A percentile compares a stretch with the other conserved stretches of the same genome.
Conservation (phyloP, 1,284 basidiomycete species). For the Thecaphora thlaspeos region DNA sequence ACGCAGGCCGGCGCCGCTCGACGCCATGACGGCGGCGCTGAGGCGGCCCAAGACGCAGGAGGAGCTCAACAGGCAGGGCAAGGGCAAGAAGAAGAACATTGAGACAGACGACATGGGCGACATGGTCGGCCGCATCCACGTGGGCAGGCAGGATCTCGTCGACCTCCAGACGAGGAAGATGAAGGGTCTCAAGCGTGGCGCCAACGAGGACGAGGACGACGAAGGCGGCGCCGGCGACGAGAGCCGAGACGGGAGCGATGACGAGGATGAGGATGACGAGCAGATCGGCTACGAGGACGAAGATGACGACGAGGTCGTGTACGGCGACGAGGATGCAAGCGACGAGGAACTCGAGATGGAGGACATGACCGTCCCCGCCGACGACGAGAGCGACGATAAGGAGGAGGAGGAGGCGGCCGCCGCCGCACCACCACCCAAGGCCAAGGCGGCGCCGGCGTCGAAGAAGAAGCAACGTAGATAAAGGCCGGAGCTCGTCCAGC, state of each 20-base stretch:
- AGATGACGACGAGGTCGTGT: slow-evolving; percentile 8
- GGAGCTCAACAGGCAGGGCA: slow-evolving; percentile 65
- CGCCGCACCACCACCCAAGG: not conserved
- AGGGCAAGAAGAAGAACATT: slow-evolving; percentile 78
- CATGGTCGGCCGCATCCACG: slow-evolving; percentile 82
- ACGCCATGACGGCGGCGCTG: slow-evolving; percentile 77
- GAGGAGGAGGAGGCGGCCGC: slow-evolving; percentile 11
- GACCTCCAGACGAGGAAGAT: slow-evolving; percentile 87
- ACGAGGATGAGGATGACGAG: slow-evolving; percentile 35
- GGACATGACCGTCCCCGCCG: slow-evolving; percentile 33
- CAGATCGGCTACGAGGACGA: slow-evolving; percentile 28
- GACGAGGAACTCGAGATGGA: slow-evolving; percentile 32
- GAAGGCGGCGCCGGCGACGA: slow-evolving; percentile 10
- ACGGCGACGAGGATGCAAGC: slow-evolving; percentile 13
- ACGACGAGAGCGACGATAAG: slow-evolving; percentile 19
- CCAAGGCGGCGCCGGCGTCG: too few relatives aligned
- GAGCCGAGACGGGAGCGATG: slow-evolving; percentile 10
- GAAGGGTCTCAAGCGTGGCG: slow-evolving; percentile 73
- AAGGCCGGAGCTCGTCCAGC: too few relatives aligned
- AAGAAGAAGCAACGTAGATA: slow-evolving; percentile 6
- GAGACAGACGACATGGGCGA: slow-evolving; percentile 99
- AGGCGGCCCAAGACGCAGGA: slow-evolving; percentile 83
- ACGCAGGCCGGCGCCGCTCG: slow-evolving; percentile 72
- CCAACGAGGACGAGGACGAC: slow-evolving; percentile 35
- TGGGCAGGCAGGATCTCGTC: slow-evolving; percentile 82